phyloP scores from a whole-genome alignment of 768 basidiomycete species.

The Suillus subluteus region DNA sequence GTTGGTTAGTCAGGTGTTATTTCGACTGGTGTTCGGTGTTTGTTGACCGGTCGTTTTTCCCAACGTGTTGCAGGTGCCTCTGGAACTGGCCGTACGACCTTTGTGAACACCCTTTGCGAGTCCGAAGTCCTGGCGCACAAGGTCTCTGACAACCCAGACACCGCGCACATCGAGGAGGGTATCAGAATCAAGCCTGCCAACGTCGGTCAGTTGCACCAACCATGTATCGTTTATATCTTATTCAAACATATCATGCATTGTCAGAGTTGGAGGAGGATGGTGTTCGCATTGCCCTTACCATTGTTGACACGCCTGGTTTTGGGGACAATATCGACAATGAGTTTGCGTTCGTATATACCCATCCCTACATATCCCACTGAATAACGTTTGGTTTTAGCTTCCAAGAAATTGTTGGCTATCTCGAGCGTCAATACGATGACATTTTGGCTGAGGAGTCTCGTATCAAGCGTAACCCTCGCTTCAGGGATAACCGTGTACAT shows the following conservation, averaged over 20 bases:
- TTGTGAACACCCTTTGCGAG: conserved; percentile 99
- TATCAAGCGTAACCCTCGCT: conserved; percentile 99
- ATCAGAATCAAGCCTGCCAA: conserved; percentile 94
- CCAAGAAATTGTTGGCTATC: conserved; percentile 94
- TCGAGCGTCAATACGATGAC: conserved; percentile 99
- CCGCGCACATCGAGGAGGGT: conserved; percentile 92
- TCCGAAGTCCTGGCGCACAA: conserved; percentile 90
- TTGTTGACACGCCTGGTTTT: conserved; percentile 98
- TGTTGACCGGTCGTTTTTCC: conserved; percentile 17
- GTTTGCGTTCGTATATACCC: conserved; percentile 73
- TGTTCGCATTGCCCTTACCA: conserved; percentile 95
- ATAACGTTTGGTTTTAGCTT: conserved; percentile 57
- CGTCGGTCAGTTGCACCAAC: conserved; percentile 60
- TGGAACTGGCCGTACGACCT: conserved; percentile 96
- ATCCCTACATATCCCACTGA: conserved; percentile 8
- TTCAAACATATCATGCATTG: conserved; percentile 10
- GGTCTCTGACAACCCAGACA: conserved; percentile 78
- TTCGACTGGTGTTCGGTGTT: conserved; percentile 21
- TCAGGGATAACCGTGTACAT: conserved; percentile 97
- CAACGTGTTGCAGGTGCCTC: conserved; percentile 72
- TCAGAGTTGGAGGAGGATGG: conserved; percentile 98
- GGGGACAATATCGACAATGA: conserved; percentile 99
- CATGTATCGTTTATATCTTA: background rate
- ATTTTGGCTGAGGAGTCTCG: conserved; percentile 98
- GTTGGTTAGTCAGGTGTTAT: conserved; percentile 68